Evolutionary conservation across 371 early-diverging fungal genomes (phyloP).

Genomic region (Rhizomucor pusillus): DNA sequence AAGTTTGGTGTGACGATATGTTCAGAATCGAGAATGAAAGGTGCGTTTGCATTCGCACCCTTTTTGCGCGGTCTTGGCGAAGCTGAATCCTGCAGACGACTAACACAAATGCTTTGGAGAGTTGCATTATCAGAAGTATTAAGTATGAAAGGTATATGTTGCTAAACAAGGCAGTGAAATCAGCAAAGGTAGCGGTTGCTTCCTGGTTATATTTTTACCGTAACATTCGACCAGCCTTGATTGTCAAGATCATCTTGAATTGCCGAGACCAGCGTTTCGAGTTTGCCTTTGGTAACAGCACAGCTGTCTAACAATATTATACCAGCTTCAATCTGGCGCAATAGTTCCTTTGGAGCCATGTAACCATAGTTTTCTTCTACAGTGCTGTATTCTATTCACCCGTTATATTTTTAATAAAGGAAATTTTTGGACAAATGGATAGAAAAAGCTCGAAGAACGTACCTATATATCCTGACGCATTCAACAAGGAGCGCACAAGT

Average conservation of each 20-base stretch:
- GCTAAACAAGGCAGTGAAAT: too few relatives aligned
- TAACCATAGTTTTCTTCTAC: slow-evolving; percentile 20
- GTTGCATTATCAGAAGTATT: slow-evolving; percentile 11
- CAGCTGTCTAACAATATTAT: slow-evolving; percentile 23
- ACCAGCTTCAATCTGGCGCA: slow-evolving; percentile 12
- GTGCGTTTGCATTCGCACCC: not conserved
- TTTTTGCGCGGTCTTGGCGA: slow-evolving; percentile 1
- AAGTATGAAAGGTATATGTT: slow-evolving; percentile 17
- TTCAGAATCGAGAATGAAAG: slow-evolving; percentile 7
- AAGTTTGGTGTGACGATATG: slow-evolving; percentile 13
- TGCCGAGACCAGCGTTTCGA: slow-evolving; percentile 5
- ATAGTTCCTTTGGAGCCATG: slow-evolving; percentile 16
- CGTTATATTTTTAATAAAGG: not conserved
- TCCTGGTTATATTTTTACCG: slow-evolving; percentile 9
- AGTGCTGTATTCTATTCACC: slow-evolving; percentile 19
- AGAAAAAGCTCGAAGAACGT: not conserved
- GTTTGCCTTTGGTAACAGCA: slow-evolving; percentile 15
- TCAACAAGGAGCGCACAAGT: slow-evolving; percentile 19
- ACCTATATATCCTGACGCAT: slow-evolving; percentile 29
- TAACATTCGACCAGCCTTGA: slow-evolving; percentile 15
- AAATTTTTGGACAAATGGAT: not conserved
- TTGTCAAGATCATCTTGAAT: slow-evolving; percentile 7
- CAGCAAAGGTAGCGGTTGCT: too few relatives aligned
- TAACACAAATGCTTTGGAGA: slow-evolving; percentile 7
- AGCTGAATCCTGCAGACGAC: not conserved